These are phyloP conservation scores for Talaromyces sp. DNA, from an alignment of 2,329 filamentous ascomycete genomes.

Conservation along the genomic window DNA sequence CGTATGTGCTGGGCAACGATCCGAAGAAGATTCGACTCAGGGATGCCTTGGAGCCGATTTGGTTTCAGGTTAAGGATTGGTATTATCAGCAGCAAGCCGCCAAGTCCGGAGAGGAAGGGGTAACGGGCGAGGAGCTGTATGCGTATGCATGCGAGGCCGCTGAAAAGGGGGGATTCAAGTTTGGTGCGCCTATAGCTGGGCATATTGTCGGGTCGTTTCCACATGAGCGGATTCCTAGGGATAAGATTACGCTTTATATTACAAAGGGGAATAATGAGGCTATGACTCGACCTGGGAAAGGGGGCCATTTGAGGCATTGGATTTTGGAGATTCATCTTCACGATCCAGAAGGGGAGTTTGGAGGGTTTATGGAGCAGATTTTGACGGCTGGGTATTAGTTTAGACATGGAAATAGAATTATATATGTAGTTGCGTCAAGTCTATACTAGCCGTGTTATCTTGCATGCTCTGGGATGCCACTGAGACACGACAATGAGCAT, in stretches of 20 bases:
- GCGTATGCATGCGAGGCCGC: constrained; percentile 44
- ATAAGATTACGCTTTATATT: constrained; percentile 49
- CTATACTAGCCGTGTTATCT: not conserved
- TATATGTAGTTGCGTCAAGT: not conserved
- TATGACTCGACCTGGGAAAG: constrained; percentile 42
- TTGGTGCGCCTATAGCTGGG: constrained; percentile 48
- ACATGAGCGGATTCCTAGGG: constrained; percentile 52
- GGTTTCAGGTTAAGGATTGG: constrained; percentile 45
- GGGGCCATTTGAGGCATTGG: constrained; percentile 50
- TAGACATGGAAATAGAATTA: not conserved
- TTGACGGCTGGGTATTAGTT: constrained; percentile 24
- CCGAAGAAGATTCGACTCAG: constrained; percentile 46
- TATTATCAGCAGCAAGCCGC: constrained; percentile 26
- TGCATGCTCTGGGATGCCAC: not conserved
- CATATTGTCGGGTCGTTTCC: constrained; percentile 55
- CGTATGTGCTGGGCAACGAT: constrained; percentile 52
- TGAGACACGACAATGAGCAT: not conserved
- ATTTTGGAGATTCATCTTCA: constrained; percentile 53
- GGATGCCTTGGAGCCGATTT: constrained; percentile 50
- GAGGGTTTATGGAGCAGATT: constrained; percentile 46
- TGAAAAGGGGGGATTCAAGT: constrained; percentile 44
- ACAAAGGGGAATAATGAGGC: constrained; percentile 44
- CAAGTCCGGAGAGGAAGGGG: constrained; percentile 32
- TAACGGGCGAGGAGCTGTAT: constrained; percentile 52
- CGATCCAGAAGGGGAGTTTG: constrained; percentile 40